phyloP scores from a whole-genome alignment of 768 basidiomycete genomes.

The Polyporus arcularius region DNA sequence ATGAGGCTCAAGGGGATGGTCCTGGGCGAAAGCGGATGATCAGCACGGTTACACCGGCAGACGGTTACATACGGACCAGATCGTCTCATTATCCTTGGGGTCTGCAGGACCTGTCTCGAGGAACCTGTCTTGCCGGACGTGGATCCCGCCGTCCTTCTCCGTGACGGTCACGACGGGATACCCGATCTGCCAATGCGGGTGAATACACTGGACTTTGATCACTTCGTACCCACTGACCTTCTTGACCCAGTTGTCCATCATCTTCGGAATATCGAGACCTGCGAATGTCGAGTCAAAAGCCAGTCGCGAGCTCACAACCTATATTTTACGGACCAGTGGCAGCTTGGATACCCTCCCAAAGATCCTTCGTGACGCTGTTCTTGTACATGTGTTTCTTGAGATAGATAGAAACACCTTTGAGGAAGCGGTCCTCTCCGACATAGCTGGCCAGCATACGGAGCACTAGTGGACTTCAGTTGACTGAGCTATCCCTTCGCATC shows the following conservation, averaged over 20 bases:
- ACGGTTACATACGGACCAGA: conserved; percentile 56
- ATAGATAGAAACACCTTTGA: conserved; percentile 88
- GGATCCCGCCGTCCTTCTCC: conserved; percentile 71
- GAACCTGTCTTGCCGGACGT: conserved; percentile 89
- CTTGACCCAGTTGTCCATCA: conserved; percentile 93
- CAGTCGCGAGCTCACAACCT: too few species aligned
- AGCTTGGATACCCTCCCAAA: conserved; percentile 83
- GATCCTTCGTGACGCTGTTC: conserved; percentile 82
- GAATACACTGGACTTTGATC: neutral
- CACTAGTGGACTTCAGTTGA: conserved; percentile 43
- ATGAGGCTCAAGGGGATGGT: conserved; percentile 78
- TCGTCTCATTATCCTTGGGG: conserved; percentile 82
- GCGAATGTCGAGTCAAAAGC: neutral
- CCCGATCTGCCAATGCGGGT: conserved; percentile 49
- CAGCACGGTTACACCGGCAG: neutral
- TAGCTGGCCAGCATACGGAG: conserved; percentile 90
- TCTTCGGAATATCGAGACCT: conserved; percentile 68
- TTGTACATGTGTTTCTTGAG: conserved; percentile 85
- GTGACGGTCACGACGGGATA: conserved; percentile 90
- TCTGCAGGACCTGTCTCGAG: conserved; percentile 80
- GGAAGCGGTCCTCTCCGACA: conserved; percentile 87
- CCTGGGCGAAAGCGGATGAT: conserved; percentile 43
- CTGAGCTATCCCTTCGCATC: neutral
- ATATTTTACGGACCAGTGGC: conserved; percentile 53
- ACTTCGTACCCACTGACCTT: conserved; percentile 46